Percentiles rank a stretch among this genome's conserved stretches.
Evolutionary conservation across 805 yeast species (phyloP).

Genomic region (Saccharomycopsis microspora): DNA sequence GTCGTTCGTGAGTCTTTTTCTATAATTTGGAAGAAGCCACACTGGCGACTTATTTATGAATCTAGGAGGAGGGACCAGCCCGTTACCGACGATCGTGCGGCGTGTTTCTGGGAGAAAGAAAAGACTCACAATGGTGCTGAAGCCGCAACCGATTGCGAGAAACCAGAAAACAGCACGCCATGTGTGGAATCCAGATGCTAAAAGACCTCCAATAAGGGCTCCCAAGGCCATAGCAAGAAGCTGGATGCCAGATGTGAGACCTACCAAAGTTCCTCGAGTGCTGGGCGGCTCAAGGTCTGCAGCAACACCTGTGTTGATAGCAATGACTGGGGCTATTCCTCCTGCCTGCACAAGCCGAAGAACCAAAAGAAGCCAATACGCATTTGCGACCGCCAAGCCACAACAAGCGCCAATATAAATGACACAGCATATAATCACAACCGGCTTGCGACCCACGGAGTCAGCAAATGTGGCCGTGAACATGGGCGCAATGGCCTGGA

Average conservation of each 20-base stretch:
- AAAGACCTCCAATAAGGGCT: conserved; percentile 50
- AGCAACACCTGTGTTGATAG: conserved; percentile 57
- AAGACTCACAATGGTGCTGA: conserved; percentile 25
- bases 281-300: conserved; percentile 61
- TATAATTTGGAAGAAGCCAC: conserved; percentile 23
- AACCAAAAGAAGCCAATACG: conserved; percentile 50
- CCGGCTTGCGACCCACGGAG: conserved; percentile 45
- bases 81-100: conserved; percentile 64
- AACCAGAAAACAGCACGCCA: conserved; percentile 83
- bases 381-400: conserved; percentile 49
- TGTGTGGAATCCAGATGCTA: conserved; percentile 34
- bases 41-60: conserved; percentile 34
- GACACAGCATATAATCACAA: conserved; percentile 40
- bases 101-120: conserved; percentile 63
- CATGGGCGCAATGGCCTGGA: conserved; percentile 54
- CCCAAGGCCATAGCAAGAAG: conserved; percentile 71
- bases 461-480: conserved; percentile 48
- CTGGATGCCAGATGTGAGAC: conserved; percentile 51
- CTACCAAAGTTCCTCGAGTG: conserved; percentile 63
- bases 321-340: conserved; percentile 66
- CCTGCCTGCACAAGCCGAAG: conserved; percentile 69
- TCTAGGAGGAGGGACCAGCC: conserved; percentile 42
- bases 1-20: conserved; percentile 25
- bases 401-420: conserved; percentile 51
- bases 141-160: conserved; percentile 51